A percentile compares a stretch with the other conserved stretches of the same genome.
Evolutionary conservation across 371 early-diverging fungal species (phyloP).

Genomic region (Mortierella sp.): DNA sequence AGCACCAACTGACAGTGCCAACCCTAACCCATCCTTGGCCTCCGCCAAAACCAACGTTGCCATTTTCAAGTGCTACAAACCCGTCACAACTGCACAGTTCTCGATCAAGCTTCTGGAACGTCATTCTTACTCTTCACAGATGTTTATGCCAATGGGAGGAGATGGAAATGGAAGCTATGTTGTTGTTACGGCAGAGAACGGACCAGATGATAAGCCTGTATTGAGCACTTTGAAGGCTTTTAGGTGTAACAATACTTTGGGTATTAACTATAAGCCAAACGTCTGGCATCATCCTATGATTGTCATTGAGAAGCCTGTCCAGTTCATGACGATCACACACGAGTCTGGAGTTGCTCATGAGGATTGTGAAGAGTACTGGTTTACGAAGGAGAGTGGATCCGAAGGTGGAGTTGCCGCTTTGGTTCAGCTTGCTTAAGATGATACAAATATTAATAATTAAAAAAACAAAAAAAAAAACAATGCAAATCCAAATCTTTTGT

Average conservation of each 20-base stretch:
- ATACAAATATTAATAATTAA: no score
- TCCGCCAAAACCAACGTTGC: conserved; percentile 73
- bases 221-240: conserved; percentile 81
- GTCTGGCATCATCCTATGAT: conserved; percentile 96
- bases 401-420: conserved; percentile 47
- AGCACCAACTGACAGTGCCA: conserved; percentile 38
- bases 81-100: conserved; percentile 61
- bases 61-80: conserved; percentile 78
- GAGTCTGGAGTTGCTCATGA: conserved; percentile 78
- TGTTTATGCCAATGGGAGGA: conserved; percentile 85
- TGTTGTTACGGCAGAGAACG: conserved; percentile 84
- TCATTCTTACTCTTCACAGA: conserved; percentile 89
- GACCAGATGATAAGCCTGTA: conserved; percentile 77
- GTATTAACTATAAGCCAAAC: conserved; percentile 84
- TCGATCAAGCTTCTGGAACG: conserved; percentile 84
- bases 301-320: conserved; percentile 63
- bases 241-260: conserved; percentile 78
- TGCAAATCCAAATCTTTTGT: no score
- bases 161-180: conserved; percentile 74
- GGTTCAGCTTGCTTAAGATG: conserved; percentile 23
- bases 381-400: conserved; percentile 44
- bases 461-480: no score
- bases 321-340: conserved; percentile 80
- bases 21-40: conserved; percentile 40
- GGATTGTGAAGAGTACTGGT: conserved; percentile 73